phyloP scores from a whole-genome alignment of 208 protist genomes.

The Crithidia bombi region DNA sequence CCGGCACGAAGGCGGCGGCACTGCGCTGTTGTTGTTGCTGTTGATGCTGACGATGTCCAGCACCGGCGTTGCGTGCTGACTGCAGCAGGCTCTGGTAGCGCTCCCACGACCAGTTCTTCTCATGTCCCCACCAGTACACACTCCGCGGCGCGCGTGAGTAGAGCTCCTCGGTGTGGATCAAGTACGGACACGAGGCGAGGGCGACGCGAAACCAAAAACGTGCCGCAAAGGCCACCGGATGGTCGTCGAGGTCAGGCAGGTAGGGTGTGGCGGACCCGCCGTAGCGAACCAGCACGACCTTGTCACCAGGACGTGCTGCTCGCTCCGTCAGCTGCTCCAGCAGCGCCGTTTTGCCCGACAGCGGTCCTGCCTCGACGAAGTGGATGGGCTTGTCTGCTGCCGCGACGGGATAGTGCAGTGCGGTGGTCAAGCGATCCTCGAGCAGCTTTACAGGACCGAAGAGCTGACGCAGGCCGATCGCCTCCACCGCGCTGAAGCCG shows the following conservation, averaged over 20 bases:
- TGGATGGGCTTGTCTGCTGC: slow-evolving; percentile 70
- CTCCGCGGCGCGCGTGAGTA: slow-evolving; percentile 73
- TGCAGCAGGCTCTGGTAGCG: slow-evolving; percentile 58
- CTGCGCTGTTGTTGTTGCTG: slow-evolving; percentile 12
- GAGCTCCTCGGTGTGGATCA: slow-evolving; percentile 78
- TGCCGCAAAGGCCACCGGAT: slow-evolving; percentile 75
- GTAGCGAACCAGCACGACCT: slow-evolving; percentile 79
- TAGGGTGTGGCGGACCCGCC: slow-evolving; percentile 71
- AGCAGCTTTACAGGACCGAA: slow-evolving; percentile 82
- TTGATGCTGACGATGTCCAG: slow-evolving; percentile 27
- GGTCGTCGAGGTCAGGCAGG: slow-evolving; percentile 79
- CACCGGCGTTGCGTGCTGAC: slow-evolving; percentile 30
- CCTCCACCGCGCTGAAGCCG: slow-evolving; percentile 67
- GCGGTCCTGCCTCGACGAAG: slow-evolving; percentile 73
- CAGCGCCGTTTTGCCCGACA: slow-evolving; percentile 78
- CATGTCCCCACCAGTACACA: slow-evolving; percentile 78
- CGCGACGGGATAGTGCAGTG: slow-evolving; percentile 61
- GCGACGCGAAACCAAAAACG: slow-evolving; percentile 89
- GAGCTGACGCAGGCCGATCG: slow-evolving; percentile 73
- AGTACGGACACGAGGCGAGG: slow-evolving; percentile 69
- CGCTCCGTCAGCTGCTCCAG: slow-evolving; percentile 67
- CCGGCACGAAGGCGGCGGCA: not conserved
- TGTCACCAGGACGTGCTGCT: slow-evolving; percentile 44
- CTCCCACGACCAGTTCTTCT: slow-evolving; percentile 81
- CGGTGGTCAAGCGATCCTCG: slow-evolving; percentile 72